Evolutionary conservation across 2,329 filamentous ascomycete genomes (phyloP).

Genomic region (Arthrinium phaeospermum): DNA sequence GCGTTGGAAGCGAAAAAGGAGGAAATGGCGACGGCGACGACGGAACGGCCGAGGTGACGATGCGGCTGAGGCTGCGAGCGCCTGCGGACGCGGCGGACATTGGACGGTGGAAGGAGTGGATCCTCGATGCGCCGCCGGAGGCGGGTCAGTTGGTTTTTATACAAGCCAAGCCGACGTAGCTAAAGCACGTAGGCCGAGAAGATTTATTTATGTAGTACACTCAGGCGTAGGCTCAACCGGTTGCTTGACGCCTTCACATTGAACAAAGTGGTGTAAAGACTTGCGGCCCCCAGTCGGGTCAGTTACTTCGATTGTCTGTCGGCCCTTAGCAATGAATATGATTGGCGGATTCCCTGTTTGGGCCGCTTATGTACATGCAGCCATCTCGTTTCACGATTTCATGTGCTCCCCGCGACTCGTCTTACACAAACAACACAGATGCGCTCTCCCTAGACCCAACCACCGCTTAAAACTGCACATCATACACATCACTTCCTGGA

Average conservation of each 20-base stretch:
- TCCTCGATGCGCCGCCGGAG: slow-evolving; percentile 17
- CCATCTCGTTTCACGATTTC: not conserved
- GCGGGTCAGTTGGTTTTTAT: slow-evolving; percentile 1
- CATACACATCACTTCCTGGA: not conserved
- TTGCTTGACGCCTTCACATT: not conserved
- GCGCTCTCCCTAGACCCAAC: not conserved
- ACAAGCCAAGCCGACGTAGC: not conserved
- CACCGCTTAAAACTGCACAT: not conserved
- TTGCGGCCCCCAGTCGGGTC: too few species aligned
- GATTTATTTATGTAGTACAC: not conserved
- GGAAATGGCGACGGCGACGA: not conserved
- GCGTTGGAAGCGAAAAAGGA: not conserved
- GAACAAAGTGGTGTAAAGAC: not conserved
- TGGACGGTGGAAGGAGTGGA: slow-evolving; percentile 21
- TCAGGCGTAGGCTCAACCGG: not conserved
- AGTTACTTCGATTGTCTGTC: too few species aligned
- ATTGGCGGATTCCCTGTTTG: not conserved
- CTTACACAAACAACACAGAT: not conserved
- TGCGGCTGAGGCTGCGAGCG: slow-evolving; percentile 1
- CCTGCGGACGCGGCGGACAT: not conserved
- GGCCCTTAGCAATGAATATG: not conserved
- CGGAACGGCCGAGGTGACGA: not conserved
- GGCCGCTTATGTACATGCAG: not conserved
- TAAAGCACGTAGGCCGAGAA: not conserved
- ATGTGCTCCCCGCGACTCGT: not conserved